Percentiles rank a stretch among this genome's conserved stretches.
Evolutionary conservation across 768 basidiomycete genomes (phyloP).

Genomic region (Mycena leptocephala): DNA sequence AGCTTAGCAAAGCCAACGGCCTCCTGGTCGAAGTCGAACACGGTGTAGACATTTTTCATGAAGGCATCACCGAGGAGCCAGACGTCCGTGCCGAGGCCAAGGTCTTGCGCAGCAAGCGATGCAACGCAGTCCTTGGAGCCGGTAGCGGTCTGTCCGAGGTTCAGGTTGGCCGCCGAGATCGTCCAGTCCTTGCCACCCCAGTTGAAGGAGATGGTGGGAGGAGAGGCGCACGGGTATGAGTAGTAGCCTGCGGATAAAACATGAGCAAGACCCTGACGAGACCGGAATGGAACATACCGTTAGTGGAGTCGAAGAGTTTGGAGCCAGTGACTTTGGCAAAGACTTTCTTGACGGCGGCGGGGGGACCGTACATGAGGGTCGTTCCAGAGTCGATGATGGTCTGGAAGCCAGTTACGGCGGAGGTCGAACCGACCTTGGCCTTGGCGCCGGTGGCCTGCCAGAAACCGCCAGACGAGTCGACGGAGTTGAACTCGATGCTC

Average conservation of each 20-base stretch:
- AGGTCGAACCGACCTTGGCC: conserved; percentile 31
- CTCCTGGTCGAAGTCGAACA: conserved; percentile 54
- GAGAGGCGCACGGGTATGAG: conserved; percentile 42
- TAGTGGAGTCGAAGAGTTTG: conserved; percentile 27
- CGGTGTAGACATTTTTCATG: conserved; percentile 62
- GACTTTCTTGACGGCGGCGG: conserved; percentile 32
- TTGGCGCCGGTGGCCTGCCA: conserved; percentile 43
- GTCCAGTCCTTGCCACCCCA: conserved; percentile 55
- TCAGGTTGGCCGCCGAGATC: conserved; percentile 61
- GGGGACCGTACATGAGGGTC: conserved; percentile 51
- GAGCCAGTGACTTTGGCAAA: conserved; percentile 45
- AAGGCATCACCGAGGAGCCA: conserved; percentile 59
- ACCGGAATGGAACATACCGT: conserved; percentile 35
- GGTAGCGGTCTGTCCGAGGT: conserved; percentile 56
- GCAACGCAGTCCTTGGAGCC: conserved; percentile 65
- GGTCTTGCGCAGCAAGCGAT: conserved; percentile 65
- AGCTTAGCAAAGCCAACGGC: conserved; percentile 57
- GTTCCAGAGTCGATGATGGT: conserved; percentile 57
- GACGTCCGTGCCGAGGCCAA: conserved; percentile 36
- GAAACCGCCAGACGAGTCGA: conserved; percentile 43
- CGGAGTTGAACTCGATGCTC: conserved; percentile 51
- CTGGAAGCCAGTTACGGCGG: conserved; percentile 29
- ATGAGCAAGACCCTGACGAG: neutral
- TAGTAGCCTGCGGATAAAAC: neutral
- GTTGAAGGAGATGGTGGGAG: conserved; percentile 49